Percentiles rank a stretch among this genome's conserved stretches.
Conservation (phyloP, 1,284 basidiomycete species). For the Termitomyces sp. region DNA sequence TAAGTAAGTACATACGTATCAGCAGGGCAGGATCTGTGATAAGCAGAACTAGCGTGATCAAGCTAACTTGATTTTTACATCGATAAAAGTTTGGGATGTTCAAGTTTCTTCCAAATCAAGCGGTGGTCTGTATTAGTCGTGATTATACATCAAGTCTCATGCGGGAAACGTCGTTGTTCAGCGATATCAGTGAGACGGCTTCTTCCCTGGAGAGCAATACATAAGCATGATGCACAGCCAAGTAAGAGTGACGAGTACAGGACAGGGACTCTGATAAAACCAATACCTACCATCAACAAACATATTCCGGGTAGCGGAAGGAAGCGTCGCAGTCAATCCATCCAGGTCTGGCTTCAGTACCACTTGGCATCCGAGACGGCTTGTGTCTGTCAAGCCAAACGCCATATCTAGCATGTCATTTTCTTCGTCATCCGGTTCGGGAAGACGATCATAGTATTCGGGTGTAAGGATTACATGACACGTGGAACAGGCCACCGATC, state of each 20-base stretch:
- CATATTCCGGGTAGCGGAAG: constrained; percentile 95
- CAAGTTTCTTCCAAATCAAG: background rate
- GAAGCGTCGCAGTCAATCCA: constrained; percentile 80
- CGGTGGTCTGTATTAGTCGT: background rate
- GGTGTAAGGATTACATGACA: constrained; percentile 92
- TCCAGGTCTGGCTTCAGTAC: constrained; percentile 78
- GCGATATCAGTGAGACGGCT: constrained; percentile 19
- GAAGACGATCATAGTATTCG: constrained; percentile 70
- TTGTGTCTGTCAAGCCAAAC: constrained; percentile 95
- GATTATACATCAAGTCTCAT: background rate
- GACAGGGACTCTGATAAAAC: constrained; percentile 5
- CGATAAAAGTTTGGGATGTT: too few species aligned
- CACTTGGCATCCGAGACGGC: constrained; percentile 80
- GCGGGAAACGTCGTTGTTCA: background rate
- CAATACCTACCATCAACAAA: constrained; percentile 79
- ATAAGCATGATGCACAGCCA: background rate
- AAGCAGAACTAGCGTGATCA: background rate
- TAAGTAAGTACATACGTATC: too few species aligned
- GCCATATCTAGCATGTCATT: constrained; percentile 75
- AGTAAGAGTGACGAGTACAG: background rate
- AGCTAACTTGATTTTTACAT: background rate
- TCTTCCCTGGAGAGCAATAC: constrained; percentile 20
- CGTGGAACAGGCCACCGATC: constrained; percentile 95
- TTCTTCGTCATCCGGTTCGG: constrained; percentile 81
- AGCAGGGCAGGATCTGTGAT: background rate